Conservation (phyloP, 176 grass and related monocot genomes). For the Carex myosuroides region DNA sequence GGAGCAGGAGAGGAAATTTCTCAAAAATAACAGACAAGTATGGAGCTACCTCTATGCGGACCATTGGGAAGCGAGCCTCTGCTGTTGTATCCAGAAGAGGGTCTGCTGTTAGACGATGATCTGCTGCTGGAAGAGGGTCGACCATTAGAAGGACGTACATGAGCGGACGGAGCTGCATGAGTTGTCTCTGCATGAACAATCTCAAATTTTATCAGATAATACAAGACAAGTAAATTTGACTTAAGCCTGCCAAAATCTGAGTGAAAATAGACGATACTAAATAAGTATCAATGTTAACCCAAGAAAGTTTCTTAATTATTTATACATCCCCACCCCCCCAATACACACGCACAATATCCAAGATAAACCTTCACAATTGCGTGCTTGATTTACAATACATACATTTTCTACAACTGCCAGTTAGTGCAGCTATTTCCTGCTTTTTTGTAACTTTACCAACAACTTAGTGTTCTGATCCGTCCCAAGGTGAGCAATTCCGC, state of each 20-base stretch:
- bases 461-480: background rate
- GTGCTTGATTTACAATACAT: background rate
- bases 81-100: conserved; percentile 57
- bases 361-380: background rate
- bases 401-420: background rate
- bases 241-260: background rate
- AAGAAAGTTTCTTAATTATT: background rate
- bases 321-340: background rate
- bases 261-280: background rate
- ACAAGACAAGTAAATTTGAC: background rate
- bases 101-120: conserved; percentile 34
- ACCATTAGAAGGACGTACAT: conserved; percentile 29
- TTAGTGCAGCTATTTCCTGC: background rate
- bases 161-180: conserved; percentile 29
- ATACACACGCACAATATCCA: background rate
- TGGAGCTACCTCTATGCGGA: conserved; percentile 50
- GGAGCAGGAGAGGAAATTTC: background rate
- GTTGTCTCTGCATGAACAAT: conserved; percentile 32
- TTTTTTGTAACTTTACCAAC: background rate
- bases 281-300: background rate
- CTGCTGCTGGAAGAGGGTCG: conserved; percentile 36
- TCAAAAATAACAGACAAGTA: background rate
- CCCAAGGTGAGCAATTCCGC: background rate
- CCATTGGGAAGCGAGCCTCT: conserved; percentile 37
- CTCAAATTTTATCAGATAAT: background rate